phyloP scores from a whole-genome alignment of 1,284 basidiomycete species.

The Cutaneotrichosporon cavernicola region DNA sequence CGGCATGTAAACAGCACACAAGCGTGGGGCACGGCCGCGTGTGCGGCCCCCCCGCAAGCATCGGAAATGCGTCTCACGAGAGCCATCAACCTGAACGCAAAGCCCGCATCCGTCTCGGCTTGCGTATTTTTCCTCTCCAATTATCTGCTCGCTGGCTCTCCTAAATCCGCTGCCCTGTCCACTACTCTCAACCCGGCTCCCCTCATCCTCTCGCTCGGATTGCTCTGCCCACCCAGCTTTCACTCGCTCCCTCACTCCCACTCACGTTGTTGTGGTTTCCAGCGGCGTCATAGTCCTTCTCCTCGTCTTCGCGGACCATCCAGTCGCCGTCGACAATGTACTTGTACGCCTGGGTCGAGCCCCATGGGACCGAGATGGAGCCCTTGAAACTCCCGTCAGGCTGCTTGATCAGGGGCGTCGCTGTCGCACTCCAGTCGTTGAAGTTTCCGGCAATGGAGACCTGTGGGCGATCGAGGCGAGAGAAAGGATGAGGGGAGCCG shows the following conservation, averaged over 20 bases:
- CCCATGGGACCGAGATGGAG: conserved; percentile 44
- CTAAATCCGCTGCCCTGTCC: too few species aligned
- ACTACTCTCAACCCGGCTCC: not conserved
- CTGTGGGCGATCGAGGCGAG: conserved; percentile 19
- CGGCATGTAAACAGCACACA: not conserved
- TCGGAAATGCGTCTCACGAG: not conserved
- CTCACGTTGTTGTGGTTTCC: conserved; percentile 54
- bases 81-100: too few species aligned
- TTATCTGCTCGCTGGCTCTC: not conserved
- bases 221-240: too few species aligned
- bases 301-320: conserved; percentile 53
- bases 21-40: too few species aligned
- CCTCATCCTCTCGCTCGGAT: too few species aligned
- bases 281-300: conserved; percentile 53
- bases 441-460: conserved; percentile 51
- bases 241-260: not conserved
- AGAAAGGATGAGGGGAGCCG: not conserved
- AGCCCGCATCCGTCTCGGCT: too few species aligned
- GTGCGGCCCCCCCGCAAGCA: too few species aligned
- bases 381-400: conserved; percentile 44
- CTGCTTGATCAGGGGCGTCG: conserved; percentile 43
- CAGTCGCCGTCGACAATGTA: conserved; percentile 54
- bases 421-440: conserved; percentile 51
- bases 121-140: too few species aligned
- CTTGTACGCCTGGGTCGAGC: conserved; percentile 53